phyloP scores from a whole-genome alignment of 257 asterid genomes.

The Penstemon barbatus region DNA sequence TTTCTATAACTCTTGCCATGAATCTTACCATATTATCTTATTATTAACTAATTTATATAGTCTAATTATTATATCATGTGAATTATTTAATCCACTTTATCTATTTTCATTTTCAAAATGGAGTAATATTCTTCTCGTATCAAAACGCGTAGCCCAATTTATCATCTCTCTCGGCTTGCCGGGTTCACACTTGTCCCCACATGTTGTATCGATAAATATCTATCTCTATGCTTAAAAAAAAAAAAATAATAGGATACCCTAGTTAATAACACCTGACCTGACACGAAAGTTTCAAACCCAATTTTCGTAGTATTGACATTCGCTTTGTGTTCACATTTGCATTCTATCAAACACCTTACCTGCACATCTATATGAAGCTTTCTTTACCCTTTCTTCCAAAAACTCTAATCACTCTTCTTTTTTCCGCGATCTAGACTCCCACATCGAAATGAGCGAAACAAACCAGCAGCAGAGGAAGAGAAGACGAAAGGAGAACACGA shows the following conservation, averaged over 20 bases:
- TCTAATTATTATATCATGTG: too few species aligned
- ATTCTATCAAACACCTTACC: constrained; percentile 36
- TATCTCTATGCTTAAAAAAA: neutral
- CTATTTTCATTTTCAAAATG: too few species aligned
- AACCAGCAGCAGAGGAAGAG: constrained; percentile 33
- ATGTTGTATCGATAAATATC: neutral
- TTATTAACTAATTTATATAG: too few species aligned
- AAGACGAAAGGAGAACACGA: constrained; percentile 34
- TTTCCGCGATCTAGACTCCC: constrained; percentile 1
- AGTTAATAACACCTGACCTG: neutral
- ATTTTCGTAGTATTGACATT: constrained; percentile 36
- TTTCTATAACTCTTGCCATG: too few species aligned
- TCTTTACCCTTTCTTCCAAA: neutral
- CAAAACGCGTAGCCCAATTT: neutral
- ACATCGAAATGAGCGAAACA: constrained; percentile 37
- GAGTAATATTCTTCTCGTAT: neutral
- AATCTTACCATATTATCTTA: too few species aligned
- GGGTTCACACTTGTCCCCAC: constrained; percentile 58
- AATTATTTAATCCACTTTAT: too few species aligned
- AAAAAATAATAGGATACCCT: neutral
- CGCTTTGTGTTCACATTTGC: constrained; percentile 58
- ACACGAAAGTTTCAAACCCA: constrained; percentile 35
- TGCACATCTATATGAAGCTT: constrained; percentile 29
- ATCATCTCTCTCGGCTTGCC: constrained; percentile 9
- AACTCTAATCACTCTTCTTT: constrained; percentile 19